Percentiles rank a stretch among this genome's conserved stretches.
Conservation (phyloP, 2,329 filamentous ascomycete species). For the Pseudodiploospora longispora region DNA sequence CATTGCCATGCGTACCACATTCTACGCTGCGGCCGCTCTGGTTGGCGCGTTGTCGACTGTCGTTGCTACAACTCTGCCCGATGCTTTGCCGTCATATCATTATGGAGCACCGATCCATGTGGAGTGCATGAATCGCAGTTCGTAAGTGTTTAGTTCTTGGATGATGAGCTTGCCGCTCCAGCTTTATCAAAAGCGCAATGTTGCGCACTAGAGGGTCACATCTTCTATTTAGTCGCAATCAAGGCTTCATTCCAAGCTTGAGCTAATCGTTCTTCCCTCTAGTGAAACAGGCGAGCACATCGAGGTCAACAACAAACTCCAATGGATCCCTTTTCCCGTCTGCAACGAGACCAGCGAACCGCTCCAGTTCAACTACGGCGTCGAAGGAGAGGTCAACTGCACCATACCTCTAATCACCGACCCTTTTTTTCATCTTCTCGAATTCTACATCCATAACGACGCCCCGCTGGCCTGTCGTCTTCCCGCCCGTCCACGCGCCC, state of each 20-base stretch:
- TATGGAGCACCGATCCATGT: conserved; percentile 61
- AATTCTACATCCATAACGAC: conserved; percentile 98
- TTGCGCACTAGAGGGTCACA: too few species aligned
- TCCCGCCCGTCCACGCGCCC: conserved; percentile 61
- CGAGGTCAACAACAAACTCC: conserved; percentile 72
- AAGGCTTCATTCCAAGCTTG: background rate
- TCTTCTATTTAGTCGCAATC: too few species aligned
- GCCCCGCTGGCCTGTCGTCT: conserved; percentile 87
- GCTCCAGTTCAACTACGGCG: conserved; percentile 79
- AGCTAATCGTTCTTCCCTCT: conserved; percentile 6
- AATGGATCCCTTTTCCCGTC: conserved; percentile 84
- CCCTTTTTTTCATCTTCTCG: conserved; percentile 78
- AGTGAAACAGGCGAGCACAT: conserved; percentile 89
- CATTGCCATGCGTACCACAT: background rate
- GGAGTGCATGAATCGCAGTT: conserved; percentile 66
- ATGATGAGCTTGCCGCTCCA: background rate
- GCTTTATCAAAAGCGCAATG: too few species aligned
- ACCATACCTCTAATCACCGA: conserved; percentile 71
- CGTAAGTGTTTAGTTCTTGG: conserved; percentile 40
- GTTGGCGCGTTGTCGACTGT: conserved; percentile 19
- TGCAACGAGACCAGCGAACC: conserved; percentile 83
- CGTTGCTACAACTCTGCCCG: conserved; percentile 26
- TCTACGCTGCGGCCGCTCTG: conserved; percentile 4
- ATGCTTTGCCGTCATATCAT: conserved; percentile 51
- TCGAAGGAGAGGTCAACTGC: conserved; percentile 75